Percentiles rank a stretch among this genome's conserved stretches.
Conservation (phyloP, 1,139 yeast species). For the Diutina rugosa region DNA sequence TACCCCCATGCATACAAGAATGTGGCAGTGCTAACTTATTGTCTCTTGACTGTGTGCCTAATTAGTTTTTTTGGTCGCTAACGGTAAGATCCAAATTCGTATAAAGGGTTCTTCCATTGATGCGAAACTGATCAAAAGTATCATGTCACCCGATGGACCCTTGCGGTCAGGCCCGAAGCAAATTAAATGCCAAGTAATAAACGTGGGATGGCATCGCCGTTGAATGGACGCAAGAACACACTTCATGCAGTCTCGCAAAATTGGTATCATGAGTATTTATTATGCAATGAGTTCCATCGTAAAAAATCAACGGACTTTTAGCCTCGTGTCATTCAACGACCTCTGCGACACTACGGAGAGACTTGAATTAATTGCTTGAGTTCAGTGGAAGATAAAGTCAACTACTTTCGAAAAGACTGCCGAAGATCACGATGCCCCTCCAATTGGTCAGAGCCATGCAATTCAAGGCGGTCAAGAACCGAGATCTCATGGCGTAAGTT, state of each 20-base stretch:
- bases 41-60: not conserved
- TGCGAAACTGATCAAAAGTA: not conserved
- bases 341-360: not conserved
- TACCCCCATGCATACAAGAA: not conserved
- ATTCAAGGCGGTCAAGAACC: constrained; percentile 10
- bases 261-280: not conserved
- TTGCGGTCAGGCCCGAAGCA: not conserved
- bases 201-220: not conserved
- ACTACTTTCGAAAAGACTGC: not conserved
- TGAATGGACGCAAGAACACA: not conserved
- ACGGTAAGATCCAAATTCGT: not conserved
- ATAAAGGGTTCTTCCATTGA: not conserved
- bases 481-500: constrained; percentile 3
- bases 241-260: not conserved
- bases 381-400: not conserved
- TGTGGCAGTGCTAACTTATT: not conserved
- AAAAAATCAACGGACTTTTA: not conserved
- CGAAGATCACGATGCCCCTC: constrained; percentile 6
- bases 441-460: constrained; percentile 9
- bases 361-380: not conserved
- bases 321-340: not conserved
- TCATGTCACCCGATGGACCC: not conserved
- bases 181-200: not conserved
- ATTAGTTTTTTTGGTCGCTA: not conserved
- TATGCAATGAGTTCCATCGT: not conserved